Conservation (phyloP, 768 basidiomycete genomes). For the Suillus tomentosus region DNA sequence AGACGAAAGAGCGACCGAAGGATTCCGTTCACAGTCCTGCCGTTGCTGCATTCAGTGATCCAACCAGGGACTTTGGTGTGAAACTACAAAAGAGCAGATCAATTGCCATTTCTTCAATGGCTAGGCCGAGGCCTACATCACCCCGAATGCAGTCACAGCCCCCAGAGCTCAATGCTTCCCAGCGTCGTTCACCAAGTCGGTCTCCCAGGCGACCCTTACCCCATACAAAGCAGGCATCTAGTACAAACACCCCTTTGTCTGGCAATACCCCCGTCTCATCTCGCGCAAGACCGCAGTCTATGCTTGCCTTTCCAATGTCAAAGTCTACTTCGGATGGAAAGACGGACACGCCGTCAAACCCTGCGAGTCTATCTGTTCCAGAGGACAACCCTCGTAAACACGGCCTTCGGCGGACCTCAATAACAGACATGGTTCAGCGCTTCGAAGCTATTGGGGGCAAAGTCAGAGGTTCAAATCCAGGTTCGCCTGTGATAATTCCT, state of each 20-base stretch:
- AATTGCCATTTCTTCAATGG: constrained; percentile 19
- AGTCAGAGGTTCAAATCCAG: constrained; percentile 32
- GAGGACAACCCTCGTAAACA: constrained; percentile 45
- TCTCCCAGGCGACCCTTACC: constrained; percentile 32
- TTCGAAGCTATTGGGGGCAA: constrained; percentile 68
- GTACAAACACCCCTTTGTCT: constrained; percentile 24
- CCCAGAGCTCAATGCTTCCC: constrained; percentile 15
- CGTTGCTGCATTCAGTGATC: constrained; percentile 20
- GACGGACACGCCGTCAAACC: constrained; percentile 28
- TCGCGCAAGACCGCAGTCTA: constrained; percentile 77
- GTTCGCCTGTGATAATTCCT: constrained; percentile 30
- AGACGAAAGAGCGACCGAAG: constrained; percentile 45
- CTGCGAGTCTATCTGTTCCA: constrained; percentile 47
- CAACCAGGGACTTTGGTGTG: constrained; percentile 16
- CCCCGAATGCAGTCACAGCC: constrained; percentile 25
- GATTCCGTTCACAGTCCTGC: constrained; percentile 23
- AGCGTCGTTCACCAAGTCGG: constrained; percentile 28
- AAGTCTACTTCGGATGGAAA: constrained; percentile 44
- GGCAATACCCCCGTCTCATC: constrained; percentile 32
- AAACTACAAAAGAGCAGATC: constrained; percentile 26
- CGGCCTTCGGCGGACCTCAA: constrained; percentile 64
- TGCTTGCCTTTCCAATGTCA: constrained; percentile 65
- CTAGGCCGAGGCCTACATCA: constrained; percentile 25
- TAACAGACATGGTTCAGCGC: constrained; percentile 83
- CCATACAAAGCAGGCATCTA: constrained; percentile 34